phyloP scores from a whole-genome alignment of 2,329 filamentous ascomycete species.

The Rhexocercosporidium sp. region DNA sequence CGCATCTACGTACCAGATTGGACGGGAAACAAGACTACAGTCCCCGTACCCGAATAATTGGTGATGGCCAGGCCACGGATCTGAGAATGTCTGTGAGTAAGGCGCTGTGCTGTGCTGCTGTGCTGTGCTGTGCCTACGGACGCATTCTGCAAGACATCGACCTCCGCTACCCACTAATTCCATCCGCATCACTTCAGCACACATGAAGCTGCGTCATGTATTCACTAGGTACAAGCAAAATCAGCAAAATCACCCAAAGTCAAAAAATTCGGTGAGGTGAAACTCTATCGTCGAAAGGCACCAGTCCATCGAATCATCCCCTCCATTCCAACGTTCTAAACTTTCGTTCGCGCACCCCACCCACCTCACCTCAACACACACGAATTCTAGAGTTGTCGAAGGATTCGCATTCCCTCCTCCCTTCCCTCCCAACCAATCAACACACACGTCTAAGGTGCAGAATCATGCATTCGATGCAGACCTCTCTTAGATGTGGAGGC shows the following conservation, averaged over 20 bases:
- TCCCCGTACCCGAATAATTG: slow-evolving; percentile 4
- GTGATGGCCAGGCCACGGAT: slow-evolving; percentile 9
- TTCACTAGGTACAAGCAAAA: no score
- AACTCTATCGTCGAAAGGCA: no score
- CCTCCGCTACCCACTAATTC: not conserved
- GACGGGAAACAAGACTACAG: not conserved
- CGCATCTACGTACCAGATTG: no score
- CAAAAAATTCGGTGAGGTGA: no score
- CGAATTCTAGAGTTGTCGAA: not conserved
- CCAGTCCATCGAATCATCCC: no score
- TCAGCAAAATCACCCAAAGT: no score
- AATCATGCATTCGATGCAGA: slow-evolving; percentile 34
- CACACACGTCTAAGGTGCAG: slow-evolving; percentile 10
- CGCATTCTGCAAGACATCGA: slow-evolving; percentile 3
- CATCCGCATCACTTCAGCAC: slow-evolving; percentile 1
- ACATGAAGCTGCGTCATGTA: no score
- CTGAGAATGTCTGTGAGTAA: not conserved
- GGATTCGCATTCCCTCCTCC: no score
- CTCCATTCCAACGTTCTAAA: no score
- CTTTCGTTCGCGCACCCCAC: no score
- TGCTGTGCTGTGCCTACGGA: not conserved
- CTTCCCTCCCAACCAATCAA: slow-evolving; percentile 25
- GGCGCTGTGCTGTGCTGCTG: not conserved
- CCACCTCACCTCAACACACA: no score
- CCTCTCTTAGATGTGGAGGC: slow-evolving; percentile 5